Conservation (phyloP, 2,329 filamentous ascomycete genomes). For the Raffaelea arxii region DNA sequence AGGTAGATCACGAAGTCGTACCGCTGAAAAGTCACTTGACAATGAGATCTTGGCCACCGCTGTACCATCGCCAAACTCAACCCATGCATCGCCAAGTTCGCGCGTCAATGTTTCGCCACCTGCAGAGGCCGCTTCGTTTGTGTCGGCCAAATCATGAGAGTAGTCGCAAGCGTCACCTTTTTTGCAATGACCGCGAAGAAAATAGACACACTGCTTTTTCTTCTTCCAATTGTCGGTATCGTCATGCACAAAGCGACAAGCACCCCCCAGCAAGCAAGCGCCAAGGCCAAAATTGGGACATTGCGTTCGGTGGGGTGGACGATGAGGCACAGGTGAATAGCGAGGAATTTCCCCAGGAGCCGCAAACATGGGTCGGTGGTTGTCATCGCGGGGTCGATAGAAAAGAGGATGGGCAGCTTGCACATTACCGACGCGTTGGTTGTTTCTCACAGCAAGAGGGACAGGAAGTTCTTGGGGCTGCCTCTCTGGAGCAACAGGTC, state of each 20-base stretch:
- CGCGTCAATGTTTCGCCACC: constrained; percentile 8
- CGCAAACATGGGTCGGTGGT: no score
- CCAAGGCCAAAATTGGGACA: no score
- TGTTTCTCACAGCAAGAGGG: no score
- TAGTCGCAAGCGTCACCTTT: constrained; percentile 1
- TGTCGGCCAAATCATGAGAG: constrained; percentile 1
- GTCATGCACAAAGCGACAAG: background rate
- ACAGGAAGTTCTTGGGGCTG: no score
- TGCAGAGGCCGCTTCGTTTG: background rate
- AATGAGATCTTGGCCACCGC: constrained; percentile 18
- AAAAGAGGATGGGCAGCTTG: no score
- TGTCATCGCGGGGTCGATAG: no score
- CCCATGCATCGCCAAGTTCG: constrained; percentile 17
- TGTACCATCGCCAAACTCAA: constrained; percentile 23
- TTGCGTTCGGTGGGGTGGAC: no score
- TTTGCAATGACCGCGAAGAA: background rate
- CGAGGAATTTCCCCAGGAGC: no score
- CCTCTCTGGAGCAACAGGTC: no score
- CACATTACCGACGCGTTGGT: no score
- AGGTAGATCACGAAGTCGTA: constrained; percentile 22
- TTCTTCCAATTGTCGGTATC: background rate
- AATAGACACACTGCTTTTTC: background rate
- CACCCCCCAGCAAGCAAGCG: background rate
- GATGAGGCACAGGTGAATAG: no score
- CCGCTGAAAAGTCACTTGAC: constrained; percentile 25